Percentiles rank a stretch among this genome's conserved stretches.
Evolutionary conservation across 1,139 yeast species (phyloP).

Genomic region (Yamadazyma taylorii): DNA sequence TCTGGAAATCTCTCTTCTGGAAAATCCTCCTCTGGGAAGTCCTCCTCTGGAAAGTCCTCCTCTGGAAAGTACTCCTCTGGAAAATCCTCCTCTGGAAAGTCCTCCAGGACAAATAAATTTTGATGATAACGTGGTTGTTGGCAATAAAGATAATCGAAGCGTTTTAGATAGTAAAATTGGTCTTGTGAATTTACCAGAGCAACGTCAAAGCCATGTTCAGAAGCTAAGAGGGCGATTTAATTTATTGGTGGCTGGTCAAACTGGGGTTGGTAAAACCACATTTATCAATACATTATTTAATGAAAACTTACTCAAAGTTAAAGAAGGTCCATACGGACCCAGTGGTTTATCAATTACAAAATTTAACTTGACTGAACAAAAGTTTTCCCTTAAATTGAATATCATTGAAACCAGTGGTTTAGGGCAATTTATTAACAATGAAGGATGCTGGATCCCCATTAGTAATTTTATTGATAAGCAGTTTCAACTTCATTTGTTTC

Average conservation of each 20-base stretch:
- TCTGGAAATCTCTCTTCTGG: no score
- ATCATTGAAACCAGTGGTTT: conserved; percentile 42
- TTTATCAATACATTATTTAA: conserved; percentile 61
- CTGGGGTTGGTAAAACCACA: conserved; percentile 82
- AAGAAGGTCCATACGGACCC: conserved; percentile 18
- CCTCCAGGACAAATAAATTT: no score
- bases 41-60: no score
- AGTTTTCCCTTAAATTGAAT: conserved; percentile 49
- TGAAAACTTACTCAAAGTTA: conserved; percentile 12
- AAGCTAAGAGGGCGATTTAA: conserved; percentile 46
- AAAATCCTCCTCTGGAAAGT: no score
- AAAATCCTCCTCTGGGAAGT: no score
- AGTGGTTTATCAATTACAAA: conserved; percentile 34
- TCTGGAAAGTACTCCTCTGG: no score
- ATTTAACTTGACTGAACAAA: conserved; percentile 50
- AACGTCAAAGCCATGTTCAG: conserved; percentile 19
- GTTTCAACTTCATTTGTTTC: conserved; percentile 56
- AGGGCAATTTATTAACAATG: conserved; percentile 39
- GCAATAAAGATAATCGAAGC: no score
- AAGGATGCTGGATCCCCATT: conserved; percentile 58
- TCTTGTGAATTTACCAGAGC: conserved; percentile 27
- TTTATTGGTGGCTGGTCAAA: conserved; percentile 71
- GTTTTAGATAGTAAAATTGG: conserved; percentile 20
- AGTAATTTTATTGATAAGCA: conserved; percentile 62
- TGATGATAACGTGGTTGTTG: neutral